Percentiles rank a stretch among this genome's conserved stretches.
phyloP scores from a whole-genome alignment of 2,329 filamentous ascomycete species.

The Cladophialophora carrionii region DNA sequence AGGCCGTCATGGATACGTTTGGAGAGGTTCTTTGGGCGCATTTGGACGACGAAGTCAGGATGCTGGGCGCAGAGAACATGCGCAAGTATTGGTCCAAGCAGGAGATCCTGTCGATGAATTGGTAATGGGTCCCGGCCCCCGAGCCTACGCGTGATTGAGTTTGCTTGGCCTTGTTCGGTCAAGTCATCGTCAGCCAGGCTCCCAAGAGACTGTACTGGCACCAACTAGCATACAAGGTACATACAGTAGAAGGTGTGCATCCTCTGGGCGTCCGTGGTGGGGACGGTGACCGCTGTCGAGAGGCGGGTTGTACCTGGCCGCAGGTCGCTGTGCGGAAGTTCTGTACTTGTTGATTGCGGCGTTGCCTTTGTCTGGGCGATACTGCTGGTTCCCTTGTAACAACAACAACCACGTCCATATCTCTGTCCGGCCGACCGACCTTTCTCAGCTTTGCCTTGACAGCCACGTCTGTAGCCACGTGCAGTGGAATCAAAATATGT shows the following conservation, averaged over 20 bases:
- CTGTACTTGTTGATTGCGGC: background rate
- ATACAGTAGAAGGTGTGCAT: background rate
- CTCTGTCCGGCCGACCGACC: no score
- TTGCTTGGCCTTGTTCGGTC: background rate
- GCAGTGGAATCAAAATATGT: background rate
- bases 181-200: background rate
- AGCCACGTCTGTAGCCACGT: background rate
- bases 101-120: slow-evolving; percentile 72
- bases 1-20: slow-evolving; percentile 75
- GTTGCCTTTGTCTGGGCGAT: background rate
- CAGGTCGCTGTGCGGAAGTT: background rate
- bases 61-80: slow-evolving; percentile 85
- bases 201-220: background rate
- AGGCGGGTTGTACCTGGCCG: background rate
- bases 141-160: background rate
- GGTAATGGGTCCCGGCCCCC: slow-evolving; percentile 12
- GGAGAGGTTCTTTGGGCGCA: slow-evolving; percentile 78
- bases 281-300: background rate
- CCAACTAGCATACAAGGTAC: background rate
- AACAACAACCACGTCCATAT: background rate
- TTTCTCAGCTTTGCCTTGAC: background rate
- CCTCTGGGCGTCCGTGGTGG: background rate
- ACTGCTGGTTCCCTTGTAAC: background rate
- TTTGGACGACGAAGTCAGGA: slow-evolving; percentile 79
- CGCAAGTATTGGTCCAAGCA: slow-evolving; percentile 75